These are phyloP conservation scores for Albifimbria verrucaria DNA, from an alignment of 2,329 filamentous ascomycete species.

Conservation along the genomic window DNA sequence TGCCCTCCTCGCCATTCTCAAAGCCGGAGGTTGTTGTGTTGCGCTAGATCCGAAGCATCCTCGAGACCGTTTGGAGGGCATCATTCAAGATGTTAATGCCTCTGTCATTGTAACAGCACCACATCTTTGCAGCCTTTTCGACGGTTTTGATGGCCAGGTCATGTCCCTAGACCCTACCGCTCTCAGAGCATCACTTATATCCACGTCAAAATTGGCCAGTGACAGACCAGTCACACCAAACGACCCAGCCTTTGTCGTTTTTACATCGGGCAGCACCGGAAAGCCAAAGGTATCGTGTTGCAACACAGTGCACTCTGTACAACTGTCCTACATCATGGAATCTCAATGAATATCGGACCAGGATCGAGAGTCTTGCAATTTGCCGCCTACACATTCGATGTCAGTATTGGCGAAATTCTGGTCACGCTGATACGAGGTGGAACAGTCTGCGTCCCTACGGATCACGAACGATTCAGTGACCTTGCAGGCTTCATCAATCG, in stretches of 20 bases:
- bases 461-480: conserved; percentile 8
- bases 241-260: conserved; percentile 9
- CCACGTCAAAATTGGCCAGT: not conserved
- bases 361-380: conserved; percentile 7
- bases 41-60: not conserved
- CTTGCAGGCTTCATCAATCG: conserved; percentile 6
- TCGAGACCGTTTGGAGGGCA: not conserved
- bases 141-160: not conserved
- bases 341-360: not conserved
- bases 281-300: conserved; percentile 10
- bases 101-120: not conserved
- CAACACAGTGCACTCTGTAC: conserved; percentile 5
- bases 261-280: conserved; percentile 13
- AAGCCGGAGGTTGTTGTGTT: not conserved
- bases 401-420: conserved; percentile 7
- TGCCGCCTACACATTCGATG: conserved; percentile 12
- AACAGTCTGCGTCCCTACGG: conserved; percentile 10
- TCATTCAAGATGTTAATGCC: not conserved
- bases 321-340: not conserved
- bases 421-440: conserved; percentile 5
- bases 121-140: too few relatives aligned
- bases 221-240: too few relatives aligned
- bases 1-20: not conserved
- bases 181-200: not conserved
- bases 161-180: not conserved